These are phyloP conservation scores for Puccinia brachypodii DNA, from an alignment of 1,284 basidiomycete genomes.

Conservation along the genomic window DNA sequence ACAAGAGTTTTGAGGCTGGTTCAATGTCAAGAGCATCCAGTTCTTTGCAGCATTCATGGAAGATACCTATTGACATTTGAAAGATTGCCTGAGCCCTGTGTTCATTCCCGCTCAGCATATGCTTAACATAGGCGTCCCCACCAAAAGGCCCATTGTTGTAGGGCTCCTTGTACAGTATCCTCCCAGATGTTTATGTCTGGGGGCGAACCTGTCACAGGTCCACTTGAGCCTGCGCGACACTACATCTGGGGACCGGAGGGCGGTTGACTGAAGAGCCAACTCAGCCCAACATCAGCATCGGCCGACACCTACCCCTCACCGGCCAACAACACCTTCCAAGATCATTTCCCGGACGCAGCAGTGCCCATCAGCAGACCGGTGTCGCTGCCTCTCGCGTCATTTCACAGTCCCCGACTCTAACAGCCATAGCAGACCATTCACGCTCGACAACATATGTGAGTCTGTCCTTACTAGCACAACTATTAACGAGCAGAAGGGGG, in stretches of 20 bases:
- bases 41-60: background rate
- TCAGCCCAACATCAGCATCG: too few species aligned
- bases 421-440: background rate
- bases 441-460: constrained; percentile 7
- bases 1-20: background rate
- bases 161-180: too few species aligned
- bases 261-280: too few species aligned
- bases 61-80: background rate
- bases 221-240: too few species aligned
- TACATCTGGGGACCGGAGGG: too few species aligned
- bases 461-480: constrained; percentile 14
- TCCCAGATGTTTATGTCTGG: too few species aligned
- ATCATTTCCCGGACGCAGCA: too few species aligned
- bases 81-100: background rate
- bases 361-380: too few species aligned
- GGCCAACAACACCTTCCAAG: too few species aligned
- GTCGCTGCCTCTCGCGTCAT: background rate
- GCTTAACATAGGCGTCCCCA: background rate
- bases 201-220: too few species aligned
- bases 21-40: background rate
- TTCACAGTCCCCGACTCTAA: background rate
- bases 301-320: too few species aligned
- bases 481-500: background rate
- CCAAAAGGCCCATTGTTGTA: background rate
- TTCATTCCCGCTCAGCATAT: background rate